Evolutionary conservation across 1,284 basidiomycete species (phyloP).

Genomic region (Xerocomus minutiporus): DNA sequence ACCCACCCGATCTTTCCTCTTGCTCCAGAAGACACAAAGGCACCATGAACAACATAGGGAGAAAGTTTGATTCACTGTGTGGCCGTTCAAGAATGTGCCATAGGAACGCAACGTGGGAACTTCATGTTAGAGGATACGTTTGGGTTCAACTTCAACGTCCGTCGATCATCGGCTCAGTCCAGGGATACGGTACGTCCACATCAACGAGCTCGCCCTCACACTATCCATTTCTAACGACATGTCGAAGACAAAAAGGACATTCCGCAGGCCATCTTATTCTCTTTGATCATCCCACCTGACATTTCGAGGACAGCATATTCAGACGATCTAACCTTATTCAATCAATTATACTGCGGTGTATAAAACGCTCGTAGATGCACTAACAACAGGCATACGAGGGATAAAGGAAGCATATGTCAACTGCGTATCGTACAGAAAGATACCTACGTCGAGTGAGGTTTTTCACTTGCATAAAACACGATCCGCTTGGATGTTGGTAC

Average conservation of each 20-base stretch:
- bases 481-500: not conserved
- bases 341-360: slow-evolving; percentile 57
- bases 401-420: not conserved
- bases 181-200: slow-evolving; percentile 39
- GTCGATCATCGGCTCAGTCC: too few species aligned
- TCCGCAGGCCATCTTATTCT: slow-evolving; percentile 57
- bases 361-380: slow-evolving; percentile 28
- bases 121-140: too few species aligned
- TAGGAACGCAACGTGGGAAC: too few species aligned
- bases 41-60: too few species aligned
- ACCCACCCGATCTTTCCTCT: too few species aligned
- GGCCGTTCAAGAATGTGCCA: too few species aligned
- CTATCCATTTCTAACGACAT: slow-evolving; percentile 36
- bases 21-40: too few species aligned
- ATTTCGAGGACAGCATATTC: slow-evolving; percentile 46
- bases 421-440: not conserved
- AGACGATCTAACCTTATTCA: slow-evolving; percentile 55
- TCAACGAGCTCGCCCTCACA: slow-evolving; percentile 46
- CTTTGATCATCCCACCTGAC: slow-evolving; percentile 53
- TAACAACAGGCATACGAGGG: not conserved
- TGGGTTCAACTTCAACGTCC: not conserved
- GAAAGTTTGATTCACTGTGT: too few species aligned
- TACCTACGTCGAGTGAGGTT: not conserved
- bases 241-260: slow-evolving; percentile 43
- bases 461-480: not conserved